Conservation (phyloP, 768 basidiomycete species). For the Boletus rubropictus region DNA sequence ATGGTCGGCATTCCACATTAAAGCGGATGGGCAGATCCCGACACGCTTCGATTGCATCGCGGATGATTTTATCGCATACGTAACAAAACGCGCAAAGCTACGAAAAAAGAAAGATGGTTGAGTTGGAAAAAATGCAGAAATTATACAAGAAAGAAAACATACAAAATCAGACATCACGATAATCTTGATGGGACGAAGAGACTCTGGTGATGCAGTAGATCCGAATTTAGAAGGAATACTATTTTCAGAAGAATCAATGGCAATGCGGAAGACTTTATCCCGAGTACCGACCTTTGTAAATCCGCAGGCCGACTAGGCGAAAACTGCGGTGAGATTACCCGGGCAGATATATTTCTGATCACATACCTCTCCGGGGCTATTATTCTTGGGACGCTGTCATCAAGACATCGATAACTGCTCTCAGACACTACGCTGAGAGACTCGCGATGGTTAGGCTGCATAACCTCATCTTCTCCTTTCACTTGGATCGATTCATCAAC, state of each 20-base stretch:
- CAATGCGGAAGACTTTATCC: neutral
- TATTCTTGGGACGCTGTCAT: neutral
- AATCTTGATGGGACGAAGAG: constrained; percentile 25
- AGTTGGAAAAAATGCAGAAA: neutral
- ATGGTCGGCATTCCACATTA: constrained; percentile 31
- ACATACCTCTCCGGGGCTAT: constrained; percentile 8
- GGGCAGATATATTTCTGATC: neutral
- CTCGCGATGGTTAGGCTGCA: neutral
- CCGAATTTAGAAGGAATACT: constrained; percentile 20
- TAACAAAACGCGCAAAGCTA: constrained; percentile 36
- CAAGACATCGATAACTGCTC: constrained; percentile 19
- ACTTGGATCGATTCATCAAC: neutral
- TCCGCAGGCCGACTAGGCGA: constrained; percentile 6
- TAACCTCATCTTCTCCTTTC: neutral
- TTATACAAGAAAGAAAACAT: neutral
- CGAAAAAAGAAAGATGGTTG: neutral
- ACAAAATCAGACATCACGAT: constrained; percentile 32
- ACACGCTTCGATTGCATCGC: constrained; percentile 31
- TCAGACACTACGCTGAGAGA: constrained; percentile 23
- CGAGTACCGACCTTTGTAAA: constrained; percentile 15
- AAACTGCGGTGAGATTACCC: neutral
- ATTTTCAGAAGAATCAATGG: neutral
- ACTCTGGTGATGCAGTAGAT: constrained; percentile 4
- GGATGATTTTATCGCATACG: constrained; percentile 31
- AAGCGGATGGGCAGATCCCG: constrained; percentile 27